phyloP scores from a whole-genome alignment of 768 basidiomycete genomes.

The Russula sp. region DNA sequence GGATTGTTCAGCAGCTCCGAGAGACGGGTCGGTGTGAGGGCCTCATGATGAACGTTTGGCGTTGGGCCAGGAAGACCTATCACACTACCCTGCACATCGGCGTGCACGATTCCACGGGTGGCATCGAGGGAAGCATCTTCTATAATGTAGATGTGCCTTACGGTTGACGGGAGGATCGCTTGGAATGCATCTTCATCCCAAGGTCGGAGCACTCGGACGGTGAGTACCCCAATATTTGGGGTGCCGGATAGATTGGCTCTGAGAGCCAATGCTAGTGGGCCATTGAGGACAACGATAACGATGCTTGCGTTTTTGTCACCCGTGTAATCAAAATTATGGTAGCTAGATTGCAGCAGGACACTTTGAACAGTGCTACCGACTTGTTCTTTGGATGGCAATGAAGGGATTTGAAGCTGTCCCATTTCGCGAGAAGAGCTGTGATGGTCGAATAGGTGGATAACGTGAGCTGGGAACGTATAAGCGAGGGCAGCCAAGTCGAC shows the following conservation, averaged over 20 bases:
- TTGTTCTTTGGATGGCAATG: constrained; percentile 30
- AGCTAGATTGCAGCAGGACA: constrained; percentile 50
- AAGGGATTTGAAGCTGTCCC: constrained; percentile 43
- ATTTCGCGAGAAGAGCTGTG: constrained; percentile 71
- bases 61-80: constrained; percentile 34
- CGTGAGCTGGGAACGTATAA: constrained; percentile 66
- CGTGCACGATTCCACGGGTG: constrained; percentile 57
- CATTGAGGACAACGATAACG: constrained; percentile 66
- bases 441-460: constrained; percentile 89
- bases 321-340: constrained; percentile 67
- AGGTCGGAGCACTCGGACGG: constrained; percentile 75
- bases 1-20: constrained; percentile 43
- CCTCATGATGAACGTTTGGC: constrained; percentile 45
- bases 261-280: constrained; percentile 62
- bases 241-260: constrained; percentile 41
- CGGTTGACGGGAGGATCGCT: constrained; percentile 50
- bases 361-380: constrained; percentile 35
- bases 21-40: constrained; percentile 49
- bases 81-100: constrained; percentile 61
- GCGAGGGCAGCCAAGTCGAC: constrained; percentile 68
- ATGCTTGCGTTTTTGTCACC: constrained; percentile 59
- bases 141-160: constrained; percentile 57
- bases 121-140: constrained; percentile 66
- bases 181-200: constrained; percentile 69
- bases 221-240: constrained; percentile 54